Evolutionary conservation across 73 alveolate genomes (phyloP).

Genomic region (Paramecium pentaurelia): DNA sequence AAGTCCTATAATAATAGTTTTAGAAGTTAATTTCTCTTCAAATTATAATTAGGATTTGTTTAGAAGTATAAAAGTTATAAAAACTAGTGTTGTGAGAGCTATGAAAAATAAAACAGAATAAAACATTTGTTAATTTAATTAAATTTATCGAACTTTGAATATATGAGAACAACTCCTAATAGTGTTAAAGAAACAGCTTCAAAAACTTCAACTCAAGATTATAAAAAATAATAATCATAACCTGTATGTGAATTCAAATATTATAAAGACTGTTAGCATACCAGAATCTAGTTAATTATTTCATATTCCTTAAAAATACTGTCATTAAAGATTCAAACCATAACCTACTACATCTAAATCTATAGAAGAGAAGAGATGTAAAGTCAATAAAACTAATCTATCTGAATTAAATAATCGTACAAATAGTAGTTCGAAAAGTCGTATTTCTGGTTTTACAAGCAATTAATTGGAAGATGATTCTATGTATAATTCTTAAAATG

Average conservation of each 20-base stretch:
- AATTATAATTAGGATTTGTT: not conserved
- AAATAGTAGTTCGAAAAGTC: constrained; percentile 38
- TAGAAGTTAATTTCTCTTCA: not conserved
- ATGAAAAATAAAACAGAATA: not conserved
- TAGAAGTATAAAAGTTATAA: not conserved
- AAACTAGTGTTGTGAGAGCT: not conserved
- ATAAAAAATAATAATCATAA: constrained; percentile 14
- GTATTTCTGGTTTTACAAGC: not conserved
- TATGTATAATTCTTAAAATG: not conserved
- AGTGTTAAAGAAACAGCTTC: constrained; percentile 31
- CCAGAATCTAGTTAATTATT: constrained; percentile 22
- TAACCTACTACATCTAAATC: constrained; percentile 4
- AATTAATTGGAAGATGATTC: constrained; percentile 35
- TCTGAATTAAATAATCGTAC: constrained; percentile 22
- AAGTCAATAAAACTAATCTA: not conserved
- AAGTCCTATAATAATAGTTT: not conserved
- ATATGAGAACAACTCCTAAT: constrained; percentile 46
- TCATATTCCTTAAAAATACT: not conserved
- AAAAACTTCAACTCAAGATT: not conserved
- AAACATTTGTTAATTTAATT: not conserved
- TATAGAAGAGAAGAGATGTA: constrained; percentile 26
- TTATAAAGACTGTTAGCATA: constrained; percentile 1
- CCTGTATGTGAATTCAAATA: not conserved
- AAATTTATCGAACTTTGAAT: not conserved
- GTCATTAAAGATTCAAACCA: not conserved